A percentile compares a stretch with the other conserved stretches of the same genome.
Conservation (phyloP, 2,329 filamentous ascomycete species). For the Curvularia spicifera region DNA sequence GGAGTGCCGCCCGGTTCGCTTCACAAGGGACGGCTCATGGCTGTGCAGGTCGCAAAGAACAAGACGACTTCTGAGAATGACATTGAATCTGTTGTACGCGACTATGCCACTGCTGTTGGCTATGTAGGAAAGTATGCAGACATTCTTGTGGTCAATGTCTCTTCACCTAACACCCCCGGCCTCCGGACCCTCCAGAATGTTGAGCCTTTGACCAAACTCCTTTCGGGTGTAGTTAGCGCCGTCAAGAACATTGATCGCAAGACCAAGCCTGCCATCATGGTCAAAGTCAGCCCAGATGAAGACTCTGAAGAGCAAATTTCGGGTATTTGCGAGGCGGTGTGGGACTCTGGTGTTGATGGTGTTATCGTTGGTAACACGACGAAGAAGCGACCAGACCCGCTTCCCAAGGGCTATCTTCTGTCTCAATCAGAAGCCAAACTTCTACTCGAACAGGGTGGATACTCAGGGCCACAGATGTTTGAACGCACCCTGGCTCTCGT, state of each 20-base stretch:
- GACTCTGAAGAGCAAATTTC: slow-evolving; percentile 82
- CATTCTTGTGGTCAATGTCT: slow-evolving; percentile 97
- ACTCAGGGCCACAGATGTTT: slow-evolving; percentile 90
- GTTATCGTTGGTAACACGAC: slow-evolving; percentile 98
- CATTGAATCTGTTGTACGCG: slow-evolving; percentile 76
- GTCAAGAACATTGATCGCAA: slow-evolving; percentile 72
- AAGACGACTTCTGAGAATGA: slow-evolving; percentile 87
- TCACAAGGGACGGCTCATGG: slow-evolving; percentile 74
- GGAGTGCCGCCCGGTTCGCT: slow-evolving; percentile 84
- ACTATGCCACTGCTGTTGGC: slow-evolving; percentile 89
- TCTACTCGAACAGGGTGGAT: slow-evolving; percentile 81
- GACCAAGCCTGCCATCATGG: slow-evolving; percentile 84
- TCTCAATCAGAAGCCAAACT: slow-evolving; percentile 69
- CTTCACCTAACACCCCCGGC: slow-evolving; percentile 93
- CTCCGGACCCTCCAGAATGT: slow-evolving; percentile 84
- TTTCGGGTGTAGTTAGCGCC: slow-evolving; percentile 82
- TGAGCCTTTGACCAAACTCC: slow-evolving; percentile 79
- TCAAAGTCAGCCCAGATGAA: slow-evolving; percentile 97
- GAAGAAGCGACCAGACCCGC: slow-evolving; percentile 74
- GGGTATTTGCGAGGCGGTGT: slow-evolving; percentile 74
- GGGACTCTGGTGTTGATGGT: slow-evolving; percentile 81
- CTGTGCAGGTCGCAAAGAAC: slow-evolving; percentile 96
- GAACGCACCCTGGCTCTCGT: slow-evolving; percentile 79
- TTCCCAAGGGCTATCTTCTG: slow-evolving; percentile 71
- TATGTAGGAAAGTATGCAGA: slow-evolving; percentile 87